Percentiles rank a stretch among this genome's conserved stretches.
Conservation (phyloP, 1,139 yeast genomes). For the Pichia sp. region DNA sequence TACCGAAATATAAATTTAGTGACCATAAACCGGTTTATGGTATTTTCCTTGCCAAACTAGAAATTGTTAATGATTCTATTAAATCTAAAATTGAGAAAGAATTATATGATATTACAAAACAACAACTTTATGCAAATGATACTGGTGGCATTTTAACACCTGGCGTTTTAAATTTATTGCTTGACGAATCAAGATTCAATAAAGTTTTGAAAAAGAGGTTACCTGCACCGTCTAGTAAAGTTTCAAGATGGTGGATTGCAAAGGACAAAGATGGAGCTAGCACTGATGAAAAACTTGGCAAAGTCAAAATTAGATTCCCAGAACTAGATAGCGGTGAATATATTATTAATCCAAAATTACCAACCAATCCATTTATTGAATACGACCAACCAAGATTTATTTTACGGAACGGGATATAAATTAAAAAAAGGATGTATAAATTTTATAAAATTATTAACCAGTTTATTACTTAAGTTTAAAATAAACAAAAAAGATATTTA, state of each 20-base stretch:
- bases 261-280: slow-evolving; percentile 45
- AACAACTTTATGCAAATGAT: slow-evolving; percentile 24
- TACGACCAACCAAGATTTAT: slow-evolving; percentile 38
- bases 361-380: slow-evolving; percentile 63
- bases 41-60: slow-evolving; percentile 59
- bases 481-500: not conserved
- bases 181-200: slow-evolving; percentile 20
- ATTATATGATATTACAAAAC: slow-evolving; percentile 48
- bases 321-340: slow-evolving; percentile 32
- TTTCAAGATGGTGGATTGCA: slow-evolving; percentile 80
- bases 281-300: slow-evolving; percentile 51
- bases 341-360: slow-evolving; percentile 60
- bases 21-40: slow-evolving; percentile 95
- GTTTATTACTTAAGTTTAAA: not conserved
- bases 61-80: slow-evolving; percentile 59
- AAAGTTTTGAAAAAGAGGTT: slow-evolving; percentile 37
- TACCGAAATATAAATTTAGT: slow-evolving; percentile 60
- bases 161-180: slow-evolving; percentile 17
- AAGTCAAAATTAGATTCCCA: slow-evolving; percentile 56
- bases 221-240: slow-evolving; percentile 87
- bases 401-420: not conserved
- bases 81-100: slow-evolving; percentile 53
- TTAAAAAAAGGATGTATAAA: not conserved
- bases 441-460: not conserved
- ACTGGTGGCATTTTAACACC: slow-evolving; percentile 3